Evolutionary conservation across 768 basidiomycete genomes (phyloP), one percentile per base, ranked within the genome.

Genomic region (Suillus placidus): DNA sequence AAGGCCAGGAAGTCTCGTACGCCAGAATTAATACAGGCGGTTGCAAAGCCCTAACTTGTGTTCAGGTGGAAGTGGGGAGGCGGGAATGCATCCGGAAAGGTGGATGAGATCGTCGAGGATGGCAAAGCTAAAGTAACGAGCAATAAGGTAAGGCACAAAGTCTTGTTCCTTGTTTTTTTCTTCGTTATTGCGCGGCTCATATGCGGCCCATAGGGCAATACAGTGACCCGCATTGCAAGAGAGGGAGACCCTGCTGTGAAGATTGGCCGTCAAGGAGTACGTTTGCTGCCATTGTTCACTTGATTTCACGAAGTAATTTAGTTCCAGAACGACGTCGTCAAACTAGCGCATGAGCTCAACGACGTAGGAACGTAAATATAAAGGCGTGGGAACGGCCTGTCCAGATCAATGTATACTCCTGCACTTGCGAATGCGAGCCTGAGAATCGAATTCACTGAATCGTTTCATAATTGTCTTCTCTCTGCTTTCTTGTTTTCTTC

Each of bases 201-300:
- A 47, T 47, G 45, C 45, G 45, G 12, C 4, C n/a, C 8, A 49
- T 60, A 82, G 78, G 81, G 79, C 2, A 83, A 85, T 64, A 80
- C 78, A 4, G 77, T 83, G 49, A 74, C 72, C 4, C 79, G 82
- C 62, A 83, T 80, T 26, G 83, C 78, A 2, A 77, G 71, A 43
- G 78, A 79, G 47, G 84, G 80, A 13, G 83, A 85, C 72, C 83
- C 85, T 1, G 84, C 83, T 5, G 80, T 85, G 34, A 81, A 81
- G 66, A 84, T 85, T 61, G 68, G 77, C 35, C 76, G 82, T 38
- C 70, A 78, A 37, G 82, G 83, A 26, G 84, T 83, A 68, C 69
- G 82, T 80, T 3, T 38, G 6, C 4, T 47, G 16, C 30, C 23
- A 42, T 26, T 65, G 8, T 45, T 14, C n/a, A 16, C 5, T 56